Evolutionary conservation across 169 alveolate genomes (phyloP), one percentile per base, ranked within the genome.

Genomic region (Eimeria maxima): DNA sequence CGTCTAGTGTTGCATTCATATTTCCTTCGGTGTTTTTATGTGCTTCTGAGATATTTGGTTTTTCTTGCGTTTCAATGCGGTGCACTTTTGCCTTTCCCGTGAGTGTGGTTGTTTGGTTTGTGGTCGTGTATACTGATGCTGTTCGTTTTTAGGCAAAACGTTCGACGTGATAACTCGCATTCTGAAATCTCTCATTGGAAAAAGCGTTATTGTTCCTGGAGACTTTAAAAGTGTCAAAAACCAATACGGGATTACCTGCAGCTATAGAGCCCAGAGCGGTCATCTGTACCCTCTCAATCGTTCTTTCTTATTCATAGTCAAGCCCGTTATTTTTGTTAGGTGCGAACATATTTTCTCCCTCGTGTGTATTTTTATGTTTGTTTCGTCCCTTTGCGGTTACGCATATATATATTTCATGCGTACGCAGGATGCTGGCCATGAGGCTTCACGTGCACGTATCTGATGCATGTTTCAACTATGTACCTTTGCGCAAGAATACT

Each of bases 191-290:
- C 94, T 99, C 90, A 98, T 98, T 42, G 98, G 98, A 92, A 98
- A 98, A 84, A 97, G 98, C 50, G 99, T 98, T 33, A 98, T 99
- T 38, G 99, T 99, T n/a, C 99, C 99, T 29, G 99, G 99, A 57
- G 99, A 98, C 90, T 99, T 98, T 97, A 98, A 98, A 94, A 98
- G 99, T 44, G 98, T 98, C 67, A 98, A 98, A 97, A 98, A 98
- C 87, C 98, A 97, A 71, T 97, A 97, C 78, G 96, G 98, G 53
- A 97, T 99, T 60, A 98, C 99, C 84, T 99, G 99, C 97, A 98
- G 99, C 69, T 98, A 98, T 95, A 99, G 98, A 95, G 99, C 99
- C 6, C 98, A 98, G 57, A 99, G 99, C 94, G 99, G 99, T 22
- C 99, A 98, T 83, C 97, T 99, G 57, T 99, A 98, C 95, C 99